These are phyloP conservation scores for Ogataea pilisensis DNA, from an alignment of 805 yeast genomes.

Conservation along the genomic window DNA sequence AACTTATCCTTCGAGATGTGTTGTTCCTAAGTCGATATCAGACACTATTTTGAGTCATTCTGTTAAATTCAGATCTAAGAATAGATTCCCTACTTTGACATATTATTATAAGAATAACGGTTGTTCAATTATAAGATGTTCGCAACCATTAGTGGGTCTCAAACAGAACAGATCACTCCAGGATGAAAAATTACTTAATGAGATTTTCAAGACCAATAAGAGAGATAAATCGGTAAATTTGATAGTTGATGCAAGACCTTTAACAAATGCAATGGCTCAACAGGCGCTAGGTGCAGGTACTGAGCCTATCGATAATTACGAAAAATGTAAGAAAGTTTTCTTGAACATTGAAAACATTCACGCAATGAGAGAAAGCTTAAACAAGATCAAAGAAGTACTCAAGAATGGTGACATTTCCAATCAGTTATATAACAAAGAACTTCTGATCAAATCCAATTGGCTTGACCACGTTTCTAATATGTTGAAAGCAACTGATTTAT, in stretches of 20 bases:
- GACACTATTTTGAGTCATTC: conserved; percentile 84
- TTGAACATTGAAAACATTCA: conserved; percentile 94
- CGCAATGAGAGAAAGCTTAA: conserved; percentile 83
- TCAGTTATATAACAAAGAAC: conserved; percentile 43
- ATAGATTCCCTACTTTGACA: conserved; percentile 75
- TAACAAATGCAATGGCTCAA: conserved; percentile 94
- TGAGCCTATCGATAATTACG: conserved; percentile 85
- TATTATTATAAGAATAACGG: conserved; percentile 68
- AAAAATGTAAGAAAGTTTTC: conserved; percentile 64
- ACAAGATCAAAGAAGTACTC: conserved; percentile 56
- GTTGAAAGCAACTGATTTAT: conserved; percentile 69
- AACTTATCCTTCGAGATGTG: conserved; percentile 65
- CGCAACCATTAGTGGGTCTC: conserved; percentile 91
- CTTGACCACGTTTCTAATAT: conserved; percentile 63
- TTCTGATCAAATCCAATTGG: conserved; percentile 73
- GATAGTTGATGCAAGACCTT: conserved; percentile 87
- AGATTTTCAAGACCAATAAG: conserved; percentile 63
- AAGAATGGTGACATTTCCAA: conserved; percentile 63
- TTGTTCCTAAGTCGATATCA: conserved; percentile 74
- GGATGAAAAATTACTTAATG: conserved; percentile 78
- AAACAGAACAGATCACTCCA: conserved; percentile 85
- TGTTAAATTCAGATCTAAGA: conserved; percentile 79
- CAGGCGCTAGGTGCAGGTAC: conserved; percentile 98
- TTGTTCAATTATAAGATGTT: conserved; percentile 79
- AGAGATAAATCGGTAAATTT: conserved; percentile 40